Evolutionary conservation across 257 asterid species (phyloP), one percentile per base, ranked within the genome.

Genomic region (Craterostigma plantagineum): DNA sequence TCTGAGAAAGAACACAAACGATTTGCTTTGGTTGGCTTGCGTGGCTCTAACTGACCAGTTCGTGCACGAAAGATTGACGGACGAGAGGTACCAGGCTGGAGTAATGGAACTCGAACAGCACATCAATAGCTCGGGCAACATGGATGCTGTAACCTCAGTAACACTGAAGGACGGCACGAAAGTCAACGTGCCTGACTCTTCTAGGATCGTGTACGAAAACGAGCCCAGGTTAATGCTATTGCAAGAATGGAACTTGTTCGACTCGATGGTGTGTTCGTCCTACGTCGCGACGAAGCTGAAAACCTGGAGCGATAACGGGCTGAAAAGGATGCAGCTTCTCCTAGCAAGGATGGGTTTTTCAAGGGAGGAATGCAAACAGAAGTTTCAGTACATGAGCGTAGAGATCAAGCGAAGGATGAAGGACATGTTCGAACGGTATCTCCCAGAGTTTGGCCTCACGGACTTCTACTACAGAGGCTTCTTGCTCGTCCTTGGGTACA

Each of bases 201-300:
- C 92, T 1, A 77, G 85, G 70, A 90, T 90, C 34, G 50, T 84
- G 30, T 84, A 80, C 13, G 94, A 75, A 54, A 79, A 80, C 35
- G 94, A 79, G 52, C 92, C 96, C 3, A 80, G 85, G 64, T 61
- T 90, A 43, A 90, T 90, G 96, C 53, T 90, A 51, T 52, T 90
- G 58, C 99, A 90, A 64, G 96, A 80, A 47, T 90, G 99, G 99
- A 83, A 90, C 69, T 64, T 90, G 77, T 90, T 79, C 30, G 99
- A 90, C 54, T 90, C 99, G 0, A 83, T 90, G 99, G 46, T 84
- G 30, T 90, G 94, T 56, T 90, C 94, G 3, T 84, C 96, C 44
- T 90, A 84, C 40, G 67, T 85, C 35, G 94, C 99, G 7, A 84
- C 99, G 43, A 84, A 90, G 45, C 52, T 90, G 45, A 90, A 83